phyloP scores from a whole-genome alignment of 345 rosid genomes.

The Hirschfeldia incana region DNA sequence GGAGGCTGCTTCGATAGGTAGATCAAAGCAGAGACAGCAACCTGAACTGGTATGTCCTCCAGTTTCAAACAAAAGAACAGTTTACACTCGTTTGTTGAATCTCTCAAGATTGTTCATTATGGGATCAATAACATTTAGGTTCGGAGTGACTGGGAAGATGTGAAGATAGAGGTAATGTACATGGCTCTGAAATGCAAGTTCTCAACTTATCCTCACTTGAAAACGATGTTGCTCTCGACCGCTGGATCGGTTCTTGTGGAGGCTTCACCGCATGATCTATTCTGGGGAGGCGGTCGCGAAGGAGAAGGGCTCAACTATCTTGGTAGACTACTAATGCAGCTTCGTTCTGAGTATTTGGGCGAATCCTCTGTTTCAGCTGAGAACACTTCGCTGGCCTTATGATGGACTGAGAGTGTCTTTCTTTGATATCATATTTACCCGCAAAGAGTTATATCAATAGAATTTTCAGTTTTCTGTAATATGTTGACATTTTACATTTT shows the following conservation, averaged over 20 bases:
- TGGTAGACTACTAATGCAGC: conserved; percentile 83
- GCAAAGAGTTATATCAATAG: not conserved
- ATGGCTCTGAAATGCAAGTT: conserved; percentile 80
- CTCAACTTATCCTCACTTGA: conserved; percentile 82
- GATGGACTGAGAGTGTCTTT: not conserved
- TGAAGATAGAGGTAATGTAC: conserved; percentile 81
- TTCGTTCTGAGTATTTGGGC: conserved; percentile 80
- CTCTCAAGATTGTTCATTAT: not conserved
- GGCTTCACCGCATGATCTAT: conserved; percentile 92
- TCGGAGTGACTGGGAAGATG: conserved; percentile 73
- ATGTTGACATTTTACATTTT: conserved; percentile 4
- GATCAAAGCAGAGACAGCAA: conserved; percentile 60
- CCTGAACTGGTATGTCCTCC: conserved; percentile 61
- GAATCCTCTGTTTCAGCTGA: conserved; percentile 54
- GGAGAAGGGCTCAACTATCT: conserved; percentile 94
- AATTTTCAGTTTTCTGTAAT: not conserved
- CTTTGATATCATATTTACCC: not conserved
- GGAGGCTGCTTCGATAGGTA: conserved; percentile 85
- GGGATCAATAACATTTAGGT: conserved; percentile 47
- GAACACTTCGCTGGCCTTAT: conserved; percentile 26
- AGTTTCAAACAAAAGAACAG: not conserved
- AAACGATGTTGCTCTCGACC: conserved; percentile 71
- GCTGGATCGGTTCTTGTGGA: conserved; percentile 81
- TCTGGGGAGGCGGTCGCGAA: conserved; percentile 97
- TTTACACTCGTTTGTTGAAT: not conserved